phyloP scores from a whole-genome alignment of 2,329 filamentous ascomycete genomes.

The Fusarium tanahbumbuense region DNA sequence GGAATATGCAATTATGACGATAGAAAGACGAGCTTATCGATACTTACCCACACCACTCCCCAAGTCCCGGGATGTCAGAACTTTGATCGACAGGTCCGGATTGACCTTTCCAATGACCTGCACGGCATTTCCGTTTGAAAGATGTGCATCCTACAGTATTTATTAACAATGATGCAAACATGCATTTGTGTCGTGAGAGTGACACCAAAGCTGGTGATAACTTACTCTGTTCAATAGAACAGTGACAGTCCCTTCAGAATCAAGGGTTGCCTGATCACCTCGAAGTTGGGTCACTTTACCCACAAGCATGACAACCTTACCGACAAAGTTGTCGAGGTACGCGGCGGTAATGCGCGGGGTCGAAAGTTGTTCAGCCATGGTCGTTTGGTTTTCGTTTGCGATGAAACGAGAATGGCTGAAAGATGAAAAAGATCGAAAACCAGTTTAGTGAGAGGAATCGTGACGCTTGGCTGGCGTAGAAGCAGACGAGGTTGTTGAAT shows the following conservation, averaged over 20 bases:
- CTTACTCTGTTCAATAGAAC: slow-evolving; percentile 78
- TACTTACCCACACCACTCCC: slow-evolving; percentile 75
- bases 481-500: background rate
- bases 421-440: background rate
- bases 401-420: background rate
- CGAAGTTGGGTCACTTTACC: slow-evolving; percentile 86
- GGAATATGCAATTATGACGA: slow-evolving; percentile 35
- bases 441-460: background rate
- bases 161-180: slow-evolving; percentile 5
- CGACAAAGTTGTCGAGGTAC: slow-evolving; percentile 81
- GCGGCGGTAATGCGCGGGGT: slow-evolving; percentile 85
- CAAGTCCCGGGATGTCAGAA: slow-evolving; percentile 75
- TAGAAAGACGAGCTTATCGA: slow-evolving; percentile 13
- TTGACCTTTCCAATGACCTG: slow-evolving; percentile 87
- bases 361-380: slow-evolving; percentile 74
- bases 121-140: slow-evolving; percentile 75
- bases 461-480: background rate
- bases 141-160: slow-evolving; percentile 72
- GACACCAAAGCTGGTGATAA: slow-evolving; percentile 2
- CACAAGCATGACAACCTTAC: slow-evolving; percentile 82
- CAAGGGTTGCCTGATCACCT: slow-evolving; percentile 83
- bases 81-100: slow-evolving; percentile 76
- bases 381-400: slow-evolving; percentile 38
- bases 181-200: background rate
- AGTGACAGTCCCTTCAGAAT: slow-evolving; percentile 81